A percentile compares a stretch with the other conserved stretches of the same genome.
Evolutionary conservation across 2,329 filamentous ascomycete genomes (phyloP).

Genomic region (Beauveria sp.): DNA sequence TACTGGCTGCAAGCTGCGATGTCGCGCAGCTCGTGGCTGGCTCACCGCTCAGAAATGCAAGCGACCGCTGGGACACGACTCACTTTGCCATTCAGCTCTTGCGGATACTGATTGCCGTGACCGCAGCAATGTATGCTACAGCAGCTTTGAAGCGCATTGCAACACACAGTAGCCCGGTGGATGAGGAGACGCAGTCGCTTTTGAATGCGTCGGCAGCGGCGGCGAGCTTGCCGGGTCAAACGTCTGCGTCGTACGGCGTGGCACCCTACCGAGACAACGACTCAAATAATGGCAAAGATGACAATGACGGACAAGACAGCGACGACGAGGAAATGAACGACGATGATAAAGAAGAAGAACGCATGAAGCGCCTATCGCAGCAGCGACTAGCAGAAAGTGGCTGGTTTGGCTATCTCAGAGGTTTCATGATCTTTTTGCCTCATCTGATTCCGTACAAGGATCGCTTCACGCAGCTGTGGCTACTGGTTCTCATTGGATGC

Average conservation of each 20-base stretch:
- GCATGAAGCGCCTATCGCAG: constrained; percentile 18
- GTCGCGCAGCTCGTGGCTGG: neutral
- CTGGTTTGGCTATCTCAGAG: constrained; percentile 19
- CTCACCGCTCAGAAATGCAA: neutral
- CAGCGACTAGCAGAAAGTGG: constrained; percentile 20
- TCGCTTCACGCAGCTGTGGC: constrained; percentile 18
- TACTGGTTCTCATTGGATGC: constrained; percentile 17
- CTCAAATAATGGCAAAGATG: neutral
- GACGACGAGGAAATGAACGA: constrained; percentile 13
- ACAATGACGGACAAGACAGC: constrained; percentile 2
- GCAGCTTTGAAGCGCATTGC: neutral
- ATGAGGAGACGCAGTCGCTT: constrained; percentile 2
- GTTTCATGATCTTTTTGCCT: constrained; percentile 19
- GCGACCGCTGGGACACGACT: neutral
- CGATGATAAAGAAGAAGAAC: constrained; percentile 16
- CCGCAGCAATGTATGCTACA: neutral
- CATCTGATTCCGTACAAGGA: constrained; percentile 20
- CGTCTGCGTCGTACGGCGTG: neutral
- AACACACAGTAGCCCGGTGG: neutral
- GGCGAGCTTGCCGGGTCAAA: neutral
- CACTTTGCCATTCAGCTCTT: neutral
- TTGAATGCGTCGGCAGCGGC: neutral
- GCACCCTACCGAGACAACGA: neutral
- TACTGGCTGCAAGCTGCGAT: neutral
- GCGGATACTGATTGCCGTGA: neutral